A percentile compares a stretch with the other conserved stretches of the same genome.
These are phyloP conservation scores for Penicillium aurantiogriseum DNA, from an alignment of 2,329 filamentous ascomycete species.

Conservation along the genomic window DNA sequence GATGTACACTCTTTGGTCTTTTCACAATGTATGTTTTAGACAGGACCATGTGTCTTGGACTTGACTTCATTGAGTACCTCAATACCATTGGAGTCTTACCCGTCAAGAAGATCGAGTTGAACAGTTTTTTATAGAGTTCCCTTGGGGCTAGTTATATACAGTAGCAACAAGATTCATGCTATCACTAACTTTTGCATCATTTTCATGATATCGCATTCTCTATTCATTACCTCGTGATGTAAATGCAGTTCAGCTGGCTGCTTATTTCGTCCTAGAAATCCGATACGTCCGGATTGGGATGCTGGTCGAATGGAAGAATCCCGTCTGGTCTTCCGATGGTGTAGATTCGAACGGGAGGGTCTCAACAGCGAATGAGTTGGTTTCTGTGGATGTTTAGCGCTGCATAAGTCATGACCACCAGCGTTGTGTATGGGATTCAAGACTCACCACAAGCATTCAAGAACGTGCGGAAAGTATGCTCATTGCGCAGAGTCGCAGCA, in stretches of 20 bases:
- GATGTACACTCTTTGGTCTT: neutral
- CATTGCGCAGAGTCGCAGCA: constrained; percentile 61
- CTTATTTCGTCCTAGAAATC: constrained; percentile 22
- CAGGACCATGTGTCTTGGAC: neutral
- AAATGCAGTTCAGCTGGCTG: neutral
- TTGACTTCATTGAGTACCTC: neutral
- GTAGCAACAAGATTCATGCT: neutral
- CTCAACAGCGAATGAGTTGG: constrained; percentile 36
- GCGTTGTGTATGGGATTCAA: neutral
- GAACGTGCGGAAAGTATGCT: constrained; percentile 61
- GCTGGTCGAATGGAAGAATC: constrained; percentile 48
- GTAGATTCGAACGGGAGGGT: constrained; percentile 45
- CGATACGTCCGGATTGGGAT: constrained; percentile 41
- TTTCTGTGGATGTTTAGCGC: constrained; percentile 25
- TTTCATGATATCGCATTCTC: neutral
- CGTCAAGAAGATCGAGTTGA: neutral
- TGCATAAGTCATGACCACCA: neutral
- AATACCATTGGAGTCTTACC: neutral
- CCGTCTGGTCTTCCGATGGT: constrained; percentile 43
- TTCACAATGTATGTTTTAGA: neutral
- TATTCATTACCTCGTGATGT: constrained; percentile 5
- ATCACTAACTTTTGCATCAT: neutral
- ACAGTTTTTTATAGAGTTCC: neutral
- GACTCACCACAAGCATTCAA: constrained; percentile 57
- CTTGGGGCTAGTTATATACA: neutral